These are phyloP conservation scores for Fusarium sp. DNA, from an alignment of 2,329 filamentous ascomycete species.

Conservation along the genomic window DNA sequence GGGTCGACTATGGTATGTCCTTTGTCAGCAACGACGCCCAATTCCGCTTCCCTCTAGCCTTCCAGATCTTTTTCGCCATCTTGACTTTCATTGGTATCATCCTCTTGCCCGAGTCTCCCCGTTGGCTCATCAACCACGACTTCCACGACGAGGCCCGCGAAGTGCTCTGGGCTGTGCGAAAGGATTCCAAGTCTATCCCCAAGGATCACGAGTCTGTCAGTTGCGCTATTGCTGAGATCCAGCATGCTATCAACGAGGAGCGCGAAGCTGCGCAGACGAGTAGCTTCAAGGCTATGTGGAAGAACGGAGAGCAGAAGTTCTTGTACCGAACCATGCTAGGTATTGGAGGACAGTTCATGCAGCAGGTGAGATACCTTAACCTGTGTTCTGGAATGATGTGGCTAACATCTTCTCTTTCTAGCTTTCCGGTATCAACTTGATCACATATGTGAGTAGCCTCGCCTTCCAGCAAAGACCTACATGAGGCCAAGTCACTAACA, in stretches of 20 bases:
- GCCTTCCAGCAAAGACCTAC: too few species aligned
- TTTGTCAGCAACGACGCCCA: constrained; percentile 52
- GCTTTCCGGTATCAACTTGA: constrained; percentile 52
- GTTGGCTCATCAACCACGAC: constrained; percentile 56
- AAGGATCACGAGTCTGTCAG: constrained; percentile 47
- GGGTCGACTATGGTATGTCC: constrained; percentile 56
- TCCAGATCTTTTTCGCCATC: constrained; percentile 59
- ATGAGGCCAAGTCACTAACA: neutral
- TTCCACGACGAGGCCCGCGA: constrained; percentile 57
- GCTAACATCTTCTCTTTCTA: neutral
- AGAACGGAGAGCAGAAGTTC: constrained; percentile 58
- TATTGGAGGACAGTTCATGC: constrained; percentile 60
- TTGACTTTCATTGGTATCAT: constrained; percentile 51
- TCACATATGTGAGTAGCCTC: constrained; percentile 46
- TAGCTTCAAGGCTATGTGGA: constrained; percentile 54
- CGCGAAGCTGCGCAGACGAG: constrained; percentile 52
- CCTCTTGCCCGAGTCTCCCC: constrained; percentile 60
- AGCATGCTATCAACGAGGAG: constrained; percentile 56
- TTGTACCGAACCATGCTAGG: constrained; percentile 56
- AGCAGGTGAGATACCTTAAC: constrained; percentile 42
- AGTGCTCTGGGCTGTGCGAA: constrained; percentile 51
- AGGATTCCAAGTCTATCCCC: constrained; percentile 43
- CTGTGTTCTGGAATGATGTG: rapidly evolving
- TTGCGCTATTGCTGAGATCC: constrained; percentile 53
- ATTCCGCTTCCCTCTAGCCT: constrained; percentile 60